These are phyloP conservation scores for Sclerospora graminicola DNA, from an alignment of 352 stramenopile genomes.

Conservation along the genomic window DNA sequence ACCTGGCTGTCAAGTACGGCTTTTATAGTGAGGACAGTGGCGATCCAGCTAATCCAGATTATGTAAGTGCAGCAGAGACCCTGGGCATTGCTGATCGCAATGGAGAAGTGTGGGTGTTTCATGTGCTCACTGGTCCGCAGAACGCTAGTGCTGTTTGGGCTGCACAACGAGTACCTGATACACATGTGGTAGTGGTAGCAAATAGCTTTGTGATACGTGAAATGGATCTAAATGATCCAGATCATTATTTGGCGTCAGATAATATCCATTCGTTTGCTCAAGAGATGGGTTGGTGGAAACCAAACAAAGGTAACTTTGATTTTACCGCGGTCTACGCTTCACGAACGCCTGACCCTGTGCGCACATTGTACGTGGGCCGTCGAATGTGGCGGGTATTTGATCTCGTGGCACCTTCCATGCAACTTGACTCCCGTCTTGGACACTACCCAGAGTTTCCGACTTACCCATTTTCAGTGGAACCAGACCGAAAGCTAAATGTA, in stretches of 20 bases:
- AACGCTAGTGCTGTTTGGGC: constrained; percentile 90
- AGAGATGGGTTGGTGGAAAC: constrained; percentile 81
- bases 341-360: constrained; percentile 34
- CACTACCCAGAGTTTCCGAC: constrained; percentile 52
- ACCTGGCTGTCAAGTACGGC: constrained; percentile 88
- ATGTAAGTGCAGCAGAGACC: constrained; percentile 69
- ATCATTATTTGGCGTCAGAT: constrained; percentile 82
- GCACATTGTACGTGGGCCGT: constrained; percentile 62
- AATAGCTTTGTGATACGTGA: constrained; percentile 92
- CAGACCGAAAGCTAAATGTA: constrained; percentile 48
- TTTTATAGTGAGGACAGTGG: constrained; percentile 90
- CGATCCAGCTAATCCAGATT: constrained; percentile 38
- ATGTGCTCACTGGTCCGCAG: constrained; percentile 87
- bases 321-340: constrained; percentile 62
- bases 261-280: constrained; percentile 84
- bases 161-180: constrained; percentile 87
- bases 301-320: constrained; percentile 38
- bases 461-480: constrained; percentile 86
- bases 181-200: constrained; percentile 83
- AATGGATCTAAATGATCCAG: constrained; percentile 67
- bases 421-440: constrained; percentile 53
- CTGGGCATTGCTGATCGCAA: constrained; percentile 83
- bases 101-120: constrained; percentile 91
- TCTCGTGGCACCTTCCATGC: constrained; percentile 66
- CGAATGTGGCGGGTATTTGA: constrained; percentile 87